Evolutionary conservation across 768 basidiomycete genomes (phyloP), one percentile per base, ranked within the genome.

Genomic region (Astraeus odoratus): DNA sequence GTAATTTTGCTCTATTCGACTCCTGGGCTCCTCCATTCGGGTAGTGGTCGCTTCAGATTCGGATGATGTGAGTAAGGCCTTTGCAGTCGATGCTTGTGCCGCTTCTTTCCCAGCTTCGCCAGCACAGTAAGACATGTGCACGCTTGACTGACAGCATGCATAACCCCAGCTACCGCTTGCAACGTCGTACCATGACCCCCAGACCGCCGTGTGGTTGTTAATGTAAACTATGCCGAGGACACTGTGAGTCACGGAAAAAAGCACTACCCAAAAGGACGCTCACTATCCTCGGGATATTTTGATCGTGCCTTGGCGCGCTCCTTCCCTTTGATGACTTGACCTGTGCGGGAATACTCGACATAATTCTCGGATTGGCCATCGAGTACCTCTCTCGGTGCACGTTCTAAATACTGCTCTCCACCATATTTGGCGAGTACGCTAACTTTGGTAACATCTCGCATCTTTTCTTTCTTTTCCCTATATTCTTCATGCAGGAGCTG

Each of bases 271-370:
- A 29, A 19, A 48, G 47, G 36, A 22, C 3, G 73, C 83, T 50
- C 60, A 93, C 93, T 84, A 76, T 98, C 92, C 68, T 99, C 96
- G 4, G 87, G 83, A 65, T 99, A 99, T 65, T 97, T 99, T 24
- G 91, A 93, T 57, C 75, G 76, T 33, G 80, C 80, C 61, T 92
- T 92, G 1, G 81, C 91, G 42, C 81, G 76, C 69, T 98, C 96
- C 50, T 80, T 79, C 24, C 96, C 96, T 67, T 89, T 94, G 54
- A 98, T 74, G 44, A 98, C 76, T 58, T 87, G 81, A 16, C 96
- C 96, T 19, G 88, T 78, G 50, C 92, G 73, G 44, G 92, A 94
- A 64, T 97, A 99, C 68, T 99, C 96, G 36, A 97, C 89, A 51
- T 99, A 99, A 51, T 94, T 78, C 63, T 98, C 96, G 29, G 93